phyloP scores from a whole-genome alignment of 495 filamentous ascomycete genomes.

The Penicillium parvum region DNA sequence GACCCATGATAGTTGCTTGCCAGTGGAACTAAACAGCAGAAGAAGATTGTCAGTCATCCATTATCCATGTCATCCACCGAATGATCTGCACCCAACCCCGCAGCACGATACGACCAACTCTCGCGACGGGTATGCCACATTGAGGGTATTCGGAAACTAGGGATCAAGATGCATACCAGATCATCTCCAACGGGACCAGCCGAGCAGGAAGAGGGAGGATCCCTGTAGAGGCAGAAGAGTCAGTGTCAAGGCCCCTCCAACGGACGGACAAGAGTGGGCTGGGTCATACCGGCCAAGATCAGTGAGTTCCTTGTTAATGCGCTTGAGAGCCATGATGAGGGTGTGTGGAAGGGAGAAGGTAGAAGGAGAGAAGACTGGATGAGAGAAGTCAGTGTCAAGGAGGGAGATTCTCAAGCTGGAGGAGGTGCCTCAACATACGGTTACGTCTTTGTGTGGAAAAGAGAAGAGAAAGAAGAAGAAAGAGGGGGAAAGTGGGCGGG shows the following conservation, averaged over 20 bases:
- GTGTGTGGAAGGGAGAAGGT: slow-evolving; percentile 13
- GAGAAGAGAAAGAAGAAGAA: slow-evolving; percentile 25
- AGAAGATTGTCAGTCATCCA: slow-evolving; percentile 21
- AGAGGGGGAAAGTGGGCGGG: slow-evolving; percentile 27
- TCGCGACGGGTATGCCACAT: slow-evolving; percentile 3
- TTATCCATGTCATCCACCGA: slow-evolving; percentile 1
- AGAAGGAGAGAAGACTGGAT: slow-evolving; percentile 8
- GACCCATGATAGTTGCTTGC: slow-evolving; percentile 99
- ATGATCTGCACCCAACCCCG: slow-evolving; percentile 19
- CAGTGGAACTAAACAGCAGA: slow-evolving; percentile 79
- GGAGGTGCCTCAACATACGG: no score
- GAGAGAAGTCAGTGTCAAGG: background rate
- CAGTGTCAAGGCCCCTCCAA: slow-evolving; percentile 5
- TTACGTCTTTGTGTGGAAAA: slow-evolving; percentile 34
- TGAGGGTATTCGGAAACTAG: slow-evolving; percentile 5
- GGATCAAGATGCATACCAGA: slow-evolving; percentile 73
- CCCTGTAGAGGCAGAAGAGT: slow-evolving; percentile 49
- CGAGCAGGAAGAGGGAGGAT: slow-evolving; percentile 97
- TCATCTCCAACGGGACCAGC: slow-evolving; percentile 95
- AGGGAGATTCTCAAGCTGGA: no score
- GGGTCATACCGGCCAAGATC: slow-evolving; percentile 97
- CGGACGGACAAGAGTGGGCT: slow-evolving; percentile 5
- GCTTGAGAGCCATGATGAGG: slow-evolving; percentile 89
- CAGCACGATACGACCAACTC: slow-evolving; percentile 17
- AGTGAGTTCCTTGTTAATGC: slow-evolving; percentile 99